Evolutionary conservation across 2,329 filamentous ascomycete species (phyloP).

Genomic region (Fusarium papillatum): DNA sequence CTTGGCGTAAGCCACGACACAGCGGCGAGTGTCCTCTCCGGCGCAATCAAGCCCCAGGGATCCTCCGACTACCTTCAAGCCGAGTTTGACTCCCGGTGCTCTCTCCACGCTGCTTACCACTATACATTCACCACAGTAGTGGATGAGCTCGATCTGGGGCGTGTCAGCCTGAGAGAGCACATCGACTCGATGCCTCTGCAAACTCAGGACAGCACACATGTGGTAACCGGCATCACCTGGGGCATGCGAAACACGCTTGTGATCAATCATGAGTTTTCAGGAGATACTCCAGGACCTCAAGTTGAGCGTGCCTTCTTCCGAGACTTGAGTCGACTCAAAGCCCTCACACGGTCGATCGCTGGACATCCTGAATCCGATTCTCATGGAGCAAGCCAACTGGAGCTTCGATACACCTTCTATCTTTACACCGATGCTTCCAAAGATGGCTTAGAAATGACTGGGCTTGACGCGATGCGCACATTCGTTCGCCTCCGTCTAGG

Average conservation of each 20-base stretch:
- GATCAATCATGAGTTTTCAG: neutral
- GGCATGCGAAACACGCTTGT: slow-evolving; percentile 25
- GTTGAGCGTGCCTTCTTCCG: neutral
- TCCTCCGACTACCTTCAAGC: slow-evolving; percentile 22
- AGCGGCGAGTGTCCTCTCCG: slow-evolving; percentile 25
- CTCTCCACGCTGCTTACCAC: neutral
- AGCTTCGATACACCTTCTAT: slow-evolving; percentile 12
- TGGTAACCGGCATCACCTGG: slow-evolving; percentile 27
- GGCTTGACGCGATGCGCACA: neutral
- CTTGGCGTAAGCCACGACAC: slow-evolving; percentile 13
- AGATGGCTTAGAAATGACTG: neutral
- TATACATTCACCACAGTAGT: slow-evolving; percentile 1
- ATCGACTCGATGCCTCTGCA: neutral
- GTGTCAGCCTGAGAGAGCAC: neutral
- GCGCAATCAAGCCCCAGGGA: neutral
- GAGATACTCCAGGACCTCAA: accelerated
- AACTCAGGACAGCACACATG: slow-evolving; percentile 5
- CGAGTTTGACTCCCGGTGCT: accelerated
- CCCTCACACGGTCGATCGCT: neutral
- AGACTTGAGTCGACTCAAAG: slow-evolving; percentile 8
- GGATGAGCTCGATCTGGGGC: neutral
- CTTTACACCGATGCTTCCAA: slow-evolving; percentile 28
- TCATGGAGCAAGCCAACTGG: neutral
- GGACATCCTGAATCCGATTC: neutral
- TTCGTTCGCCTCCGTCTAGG: slow-evolving; percentile 6